A percentile compares a stretch with the other conserved stretches of the same genome.
Evolutionary conservation across 1,284 basidiomycete genomes (phyloP).

Genomic region (Cutaneotrichosporon mucoides): DNA sequence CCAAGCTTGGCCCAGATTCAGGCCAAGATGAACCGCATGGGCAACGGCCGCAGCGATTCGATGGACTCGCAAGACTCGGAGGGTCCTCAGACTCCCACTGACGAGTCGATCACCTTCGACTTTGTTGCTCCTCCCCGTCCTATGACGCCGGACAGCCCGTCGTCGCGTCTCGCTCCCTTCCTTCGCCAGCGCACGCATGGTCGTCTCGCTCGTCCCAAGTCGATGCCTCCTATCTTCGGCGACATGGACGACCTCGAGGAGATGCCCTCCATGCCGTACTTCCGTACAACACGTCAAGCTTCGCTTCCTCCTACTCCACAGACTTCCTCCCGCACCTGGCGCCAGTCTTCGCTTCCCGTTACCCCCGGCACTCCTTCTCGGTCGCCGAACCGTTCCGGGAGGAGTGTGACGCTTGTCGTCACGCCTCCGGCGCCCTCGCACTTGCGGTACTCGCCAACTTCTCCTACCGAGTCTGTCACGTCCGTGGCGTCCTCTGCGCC

Average conservation of each 20-base stretch:
- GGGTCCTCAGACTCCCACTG: conserved; percentile 39
- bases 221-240: conserved; percentile 28
- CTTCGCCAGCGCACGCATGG: conserved; percentile 38
- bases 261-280: not conserved
- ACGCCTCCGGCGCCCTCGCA: conserved; percentile 7
- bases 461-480: conserved; percentile 27
- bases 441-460: conserved; percentile 18
- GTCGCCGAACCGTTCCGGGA: too few species aligned
- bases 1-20: conserved; percentile 45
- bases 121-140: conserved; percentile 5
- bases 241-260: not conserved
- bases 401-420: conserved; percentile 1
- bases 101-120: conserved; percentile 27
- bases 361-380: not conserved
- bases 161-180: conserved; percentile 40
- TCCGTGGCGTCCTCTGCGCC: conserved; percentile 26
- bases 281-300: not conserved
- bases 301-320: conserved; percentile 10
- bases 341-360: conserved; percentile 1
- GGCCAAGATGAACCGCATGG: conserved; percentile 29
- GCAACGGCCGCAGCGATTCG: conserved; percentile 15
- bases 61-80: conserved; percentile 31
- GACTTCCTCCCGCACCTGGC: conserved; percentile 3
- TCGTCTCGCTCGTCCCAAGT: conserved; percentile 32
- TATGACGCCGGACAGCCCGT: conserved; percentile 14